These are phyloP conservation scores for Alloteropsis semialata DNA, from an alignment of 176 grass and related monocot genomes.

Conservation along the genomic window DNA sequence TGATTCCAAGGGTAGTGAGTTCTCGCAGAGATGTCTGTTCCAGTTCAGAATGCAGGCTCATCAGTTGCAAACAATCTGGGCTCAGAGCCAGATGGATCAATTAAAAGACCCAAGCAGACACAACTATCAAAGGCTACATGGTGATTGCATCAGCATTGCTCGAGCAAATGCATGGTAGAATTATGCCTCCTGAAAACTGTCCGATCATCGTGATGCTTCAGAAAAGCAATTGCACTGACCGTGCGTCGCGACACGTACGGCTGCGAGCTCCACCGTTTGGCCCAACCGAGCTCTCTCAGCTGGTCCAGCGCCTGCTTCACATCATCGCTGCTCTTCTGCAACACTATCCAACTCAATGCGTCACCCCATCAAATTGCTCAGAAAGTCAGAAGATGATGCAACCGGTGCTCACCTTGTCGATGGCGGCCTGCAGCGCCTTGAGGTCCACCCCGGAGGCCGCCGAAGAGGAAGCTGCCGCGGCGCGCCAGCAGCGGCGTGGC, in stretches of 20 bases:
- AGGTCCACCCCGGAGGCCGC: conserved; percentile 69
- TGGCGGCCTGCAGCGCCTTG: conserved; percentile 61
- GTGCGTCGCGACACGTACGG: conserved; percentile 92
- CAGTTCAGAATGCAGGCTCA: conserved; percentile 6
- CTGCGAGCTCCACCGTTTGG: conserved; percentile 89
- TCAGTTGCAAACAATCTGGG: neutral
- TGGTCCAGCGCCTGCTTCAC: conserved; percentile 71
- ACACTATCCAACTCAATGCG: neutral
- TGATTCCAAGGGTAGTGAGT: conserved; percentile 78
- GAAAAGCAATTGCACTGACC: conserved; percentile 56
- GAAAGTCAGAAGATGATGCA: neutral
- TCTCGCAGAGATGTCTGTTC: conserved; percentile 86
- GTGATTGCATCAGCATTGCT: neutral
- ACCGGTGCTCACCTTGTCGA: conserved; percentile 64
- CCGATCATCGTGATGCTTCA: neutral
- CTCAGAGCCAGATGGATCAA: neutral
- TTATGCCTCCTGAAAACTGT: neutral
- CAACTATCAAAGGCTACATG: neutral
- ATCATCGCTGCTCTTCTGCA: conserved; percentile 68
- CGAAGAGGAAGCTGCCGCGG: conserved; percentile 55
- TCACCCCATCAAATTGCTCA: neutral
- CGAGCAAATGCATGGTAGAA: neutral
- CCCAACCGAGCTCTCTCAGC: conserved; percentile 73
- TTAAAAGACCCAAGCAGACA: neutral
- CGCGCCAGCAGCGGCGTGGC: conserved; percentile 32